Conservation (phyloP, 2,329 filamentous ascomycete genomes). For the Colletotrichum truncatum region DNA sequence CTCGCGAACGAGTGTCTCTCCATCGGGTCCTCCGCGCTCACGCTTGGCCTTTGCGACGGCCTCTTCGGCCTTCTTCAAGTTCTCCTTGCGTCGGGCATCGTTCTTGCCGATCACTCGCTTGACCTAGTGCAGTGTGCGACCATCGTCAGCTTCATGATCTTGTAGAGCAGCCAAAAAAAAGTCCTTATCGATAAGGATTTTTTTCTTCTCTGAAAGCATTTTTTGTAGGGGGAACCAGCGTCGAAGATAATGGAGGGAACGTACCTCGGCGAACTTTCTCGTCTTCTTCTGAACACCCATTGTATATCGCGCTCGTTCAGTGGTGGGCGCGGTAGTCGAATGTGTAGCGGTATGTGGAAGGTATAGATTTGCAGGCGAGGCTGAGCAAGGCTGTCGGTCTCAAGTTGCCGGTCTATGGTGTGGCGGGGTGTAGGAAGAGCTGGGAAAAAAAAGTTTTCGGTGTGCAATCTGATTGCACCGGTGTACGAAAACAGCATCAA, state of each 20-base stretch:
- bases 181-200: conserved; percentile 24
- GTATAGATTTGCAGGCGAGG: conserved; percentile 4
- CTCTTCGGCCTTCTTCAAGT: conserved; percentile 71
- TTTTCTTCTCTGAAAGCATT: conserved; percentile 12
- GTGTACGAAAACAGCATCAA: not conserved
- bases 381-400: conserved; percentile 18
- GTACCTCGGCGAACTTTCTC: conserved; percentile 83
- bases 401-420: not conserved
- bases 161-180: not conserved
- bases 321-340: not conserved
- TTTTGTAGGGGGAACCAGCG: too few relatives aligned
- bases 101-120: conserved; percentile 85
- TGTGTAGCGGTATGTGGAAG: not conserved
- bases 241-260: conserved; percentile 31
- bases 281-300: conserved; percentile 94
- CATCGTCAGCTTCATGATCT: conserved; percentile 11
- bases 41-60: conserved; percentile 64
- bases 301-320: conserved; percentile 15
- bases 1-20: conserved; percentile 60
- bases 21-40: conserved; percentile 60
- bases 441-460: conserved; percentile 27
- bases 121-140: conserved; percentile 53
- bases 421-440: conserved; percentile 6
- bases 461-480: not conserved
- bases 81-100: conserved; percentile 85